Conservation (phyloP, 2,329 filamentous ascomycete genomes). For the Colletotrichum gloeosporioides region DNA sequence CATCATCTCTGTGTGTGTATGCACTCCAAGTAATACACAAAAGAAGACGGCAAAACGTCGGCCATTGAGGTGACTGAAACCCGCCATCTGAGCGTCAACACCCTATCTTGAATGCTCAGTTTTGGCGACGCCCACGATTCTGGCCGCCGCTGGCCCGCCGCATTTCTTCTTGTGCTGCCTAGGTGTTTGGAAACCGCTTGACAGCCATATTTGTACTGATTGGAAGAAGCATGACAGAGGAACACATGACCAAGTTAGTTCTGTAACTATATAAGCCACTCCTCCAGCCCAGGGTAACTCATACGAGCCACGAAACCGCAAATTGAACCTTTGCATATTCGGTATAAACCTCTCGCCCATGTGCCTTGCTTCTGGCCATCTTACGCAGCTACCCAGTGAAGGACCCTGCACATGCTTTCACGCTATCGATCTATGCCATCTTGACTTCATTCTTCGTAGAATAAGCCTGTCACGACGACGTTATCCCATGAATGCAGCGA, state of each 20-base stretch:
- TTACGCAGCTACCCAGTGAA: rapidly evolving
- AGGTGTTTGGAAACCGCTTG: background rate
- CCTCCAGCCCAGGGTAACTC: background rate
- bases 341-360: rapidly evolving
- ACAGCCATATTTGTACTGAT: background rate
- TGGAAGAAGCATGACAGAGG: background rate
- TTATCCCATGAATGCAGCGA: too few species aligned
- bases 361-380: background rate
- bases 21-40: rapidly evolving
- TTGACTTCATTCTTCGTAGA: background rate
- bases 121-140: background rate
- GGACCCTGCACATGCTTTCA: rapidly evolving
- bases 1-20: background rate
- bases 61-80: background rate
- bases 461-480: rapidly evolving
- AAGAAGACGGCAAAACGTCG: background rate
- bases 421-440: background rate
- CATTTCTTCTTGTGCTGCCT: background rate
- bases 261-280: rapidly evolving
- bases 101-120: background rate
- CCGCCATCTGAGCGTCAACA: background rate
- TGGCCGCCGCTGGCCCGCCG: background rate
- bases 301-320: background rate
- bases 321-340: rapidly evolving
- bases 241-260: background rate